phyloP scores from a whole-genome alignment of 306 rosid species.

The Phaseolus lunatus region DNA sequence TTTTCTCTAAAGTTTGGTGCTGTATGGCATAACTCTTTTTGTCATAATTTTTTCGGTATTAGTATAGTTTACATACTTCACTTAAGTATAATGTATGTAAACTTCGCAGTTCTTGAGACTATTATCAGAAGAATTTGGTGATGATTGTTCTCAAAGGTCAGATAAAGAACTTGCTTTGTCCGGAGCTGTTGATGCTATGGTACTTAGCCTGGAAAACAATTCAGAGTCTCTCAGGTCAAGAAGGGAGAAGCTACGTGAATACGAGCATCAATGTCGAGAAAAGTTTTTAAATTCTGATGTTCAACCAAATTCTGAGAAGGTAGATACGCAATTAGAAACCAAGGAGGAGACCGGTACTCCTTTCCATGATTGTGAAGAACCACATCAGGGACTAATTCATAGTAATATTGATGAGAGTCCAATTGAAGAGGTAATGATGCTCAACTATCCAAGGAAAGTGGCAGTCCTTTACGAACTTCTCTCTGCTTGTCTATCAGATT shows the following conservation, averaged over 20 bases:
- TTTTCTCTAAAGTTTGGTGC: background rate
- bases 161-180: slow-evolving; percentile 86
- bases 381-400: slow-evolving; percentile 43
- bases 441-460: slow-evolving; percentile 79
- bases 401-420: slow-evolving; percentile 54
- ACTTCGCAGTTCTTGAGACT: slow-evolving; percentile 80
- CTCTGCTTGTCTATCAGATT: slow-evolving; percentile 84
- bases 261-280: slow-evolving; percentile 77
- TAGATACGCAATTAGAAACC: slow-evolving; percentile 52
- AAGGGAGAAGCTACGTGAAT: slow-evolving; percentile 66
- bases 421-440: slow-evolving; percentile 67
- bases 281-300: slow-evolving; percentile 62
- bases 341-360: slow-evolving; percentile 44
- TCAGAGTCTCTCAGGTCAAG: slow-evolving; percentile 54
- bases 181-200: slow-evolving; percentile 71
- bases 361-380: slow-evolving; percentile 48
- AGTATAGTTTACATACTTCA: background rate
- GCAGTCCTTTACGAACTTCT: slow-evolving; percentile 80
- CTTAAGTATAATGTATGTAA: slow-evolving; percentile 31
- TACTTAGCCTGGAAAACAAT: slow-evolving; percentile 57
- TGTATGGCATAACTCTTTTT: slow-evolving; percentile 5
- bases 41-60: background rate
- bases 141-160: slow-evolving; percentile 53
- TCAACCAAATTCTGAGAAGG: slow-evolving; percentile 56
- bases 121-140: slow-evolving; percentile 68